Conservation (phyloP, 345 rosid species). For the Linum trigynum region DNA sequence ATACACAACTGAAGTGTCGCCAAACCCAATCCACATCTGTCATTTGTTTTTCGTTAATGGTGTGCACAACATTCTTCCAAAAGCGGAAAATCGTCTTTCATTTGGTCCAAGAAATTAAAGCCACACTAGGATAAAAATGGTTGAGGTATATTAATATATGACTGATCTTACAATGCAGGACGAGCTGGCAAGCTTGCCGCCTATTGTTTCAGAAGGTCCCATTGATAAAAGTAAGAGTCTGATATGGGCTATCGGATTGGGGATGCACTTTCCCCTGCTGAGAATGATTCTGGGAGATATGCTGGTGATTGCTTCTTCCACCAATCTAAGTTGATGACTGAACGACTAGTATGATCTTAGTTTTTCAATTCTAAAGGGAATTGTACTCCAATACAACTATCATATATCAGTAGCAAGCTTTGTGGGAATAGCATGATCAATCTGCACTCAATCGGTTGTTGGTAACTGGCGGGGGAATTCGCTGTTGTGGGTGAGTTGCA, state of each 20-base stretch:
- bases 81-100: constrained; percentile 54
- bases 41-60: constrained; percentile 32
- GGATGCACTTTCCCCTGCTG: constrained; percentile 44
- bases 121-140: not conserved
- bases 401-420: no score
- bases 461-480: no score
- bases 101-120: constrained; percentile 42
- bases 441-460: no score
- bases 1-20: not conserved
- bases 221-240: constrained; percentile 54
- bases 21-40: not conserved
- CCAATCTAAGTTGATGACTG: no score
- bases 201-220: constrained; percentile 62
- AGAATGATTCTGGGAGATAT: constrained; percentile 32
- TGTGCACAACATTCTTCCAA: constrained; percentile 65
- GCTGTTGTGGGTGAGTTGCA: constrained; percentile 17
- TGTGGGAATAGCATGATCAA: no score
- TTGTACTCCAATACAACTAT: no score
- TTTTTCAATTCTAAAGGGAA: no score
- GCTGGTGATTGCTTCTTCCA: constrained; percentile 43
- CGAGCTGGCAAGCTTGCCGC: constrained; percentile 66
- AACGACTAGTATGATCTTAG: no score
- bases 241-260: constrained; percentile 59
- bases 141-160: not conserved
- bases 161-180: constrained; percentile 32